Evolutionary conservation across 371 early-diverging fungal genomes (phyloP), one percentile per base, ranked within the genome.

Genomic region (Syncephalastrum monosporum): DNA sequence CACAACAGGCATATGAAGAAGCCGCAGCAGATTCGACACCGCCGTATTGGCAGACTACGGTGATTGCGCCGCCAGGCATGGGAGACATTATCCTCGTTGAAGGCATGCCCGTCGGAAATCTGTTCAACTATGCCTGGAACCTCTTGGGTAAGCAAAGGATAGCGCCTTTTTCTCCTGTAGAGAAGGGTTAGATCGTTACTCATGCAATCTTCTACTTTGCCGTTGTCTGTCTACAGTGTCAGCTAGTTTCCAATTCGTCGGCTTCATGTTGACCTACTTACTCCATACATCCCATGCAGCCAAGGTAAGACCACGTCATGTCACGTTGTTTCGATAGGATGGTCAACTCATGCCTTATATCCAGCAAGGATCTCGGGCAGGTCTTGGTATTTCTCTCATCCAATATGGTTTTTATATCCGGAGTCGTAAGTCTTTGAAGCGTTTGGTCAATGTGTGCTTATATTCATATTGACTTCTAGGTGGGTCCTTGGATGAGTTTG

Each of bases 241-340:
- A 43, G 78, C 84, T 67, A 80, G 83, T 50, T 88, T 88, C 63
- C 87, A 88, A 57, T 82, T 85, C 61, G 84, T 86, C 29, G 88
- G 88, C 7, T 88, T 88, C 57, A 75, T 86, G 68, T 59, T 88
- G 55, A 85, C 86, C 21, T 88, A 88, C 61, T 68, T 88, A 45
- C 46, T 46, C 14, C 85, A 84, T 56, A 85, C 86, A 41, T 78
- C 81, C 25, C 86, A 86, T 61, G 82, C 86, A 15, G 78, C 83
- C 44, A 84, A 84, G 73, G 81, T 77, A 72, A 60, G 19, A 16
- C 19, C 17, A 27, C 41, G 10, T 21, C 14, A 14, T 12, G 21
- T 19, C 15, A 41, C 33, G 4, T 46, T 4, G 6, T 13, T 13
- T 38, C 12, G 6, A 43, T 7, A 46, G 5, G 48, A 50, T 48